Evolutionary conservation across 179 eudicot species (phyloP), one percentile per base, ranked within the genome.

Genomic region (Carnegiea gigantea): DNA sequence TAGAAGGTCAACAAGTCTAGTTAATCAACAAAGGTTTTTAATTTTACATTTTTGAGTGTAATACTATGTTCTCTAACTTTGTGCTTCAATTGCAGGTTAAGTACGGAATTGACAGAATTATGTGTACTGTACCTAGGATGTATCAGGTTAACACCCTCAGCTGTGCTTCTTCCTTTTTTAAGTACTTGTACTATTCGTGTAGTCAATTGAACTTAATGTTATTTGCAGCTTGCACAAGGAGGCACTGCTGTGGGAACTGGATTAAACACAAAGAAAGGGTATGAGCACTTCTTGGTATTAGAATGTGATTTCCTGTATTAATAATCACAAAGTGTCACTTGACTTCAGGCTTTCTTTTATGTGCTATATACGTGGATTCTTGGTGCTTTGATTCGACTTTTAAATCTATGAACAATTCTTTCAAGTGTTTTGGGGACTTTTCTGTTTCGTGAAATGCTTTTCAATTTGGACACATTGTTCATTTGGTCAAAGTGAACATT

Each of bases 241-340:
- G 98, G 99, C 70, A 96, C 99, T 78, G 99, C 99, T 88, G 99
- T 96, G 38, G 99, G 99, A 68, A 96, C 99, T 78, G 97, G 99
- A 79, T 88, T 96, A 85, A 96, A 94, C 90, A 94, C 99, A 79
- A 94, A 94, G 89, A 94, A 92, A 88, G 98, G 99, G 99, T 94
- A 87, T 77, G 82, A 65, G 62, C 38, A 23, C 57, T 30, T 78
- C 28, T 49, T 72, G 44, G 36, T 24, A 24, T 79, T 40, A 38
- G 60, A 40, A 43, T 26, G 44, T 46, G 46, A 2, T 48, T 74
- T 78, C 57, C 62, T 57, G 15, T 11, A 11, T 57, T 57, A 20
- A 57, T 57, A 17, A 57, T 15, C n/a, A 4, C 62, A 18, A 57
- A n/a, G 24, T 15, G 57, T 5, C 44, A 7, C 18, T 62, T 30